Evolutionary conservation across 345 rosid genomes (phyloP), one percentile per base, ranked within the genome.

Genomic region (Pugionium cornutum): DNA sequence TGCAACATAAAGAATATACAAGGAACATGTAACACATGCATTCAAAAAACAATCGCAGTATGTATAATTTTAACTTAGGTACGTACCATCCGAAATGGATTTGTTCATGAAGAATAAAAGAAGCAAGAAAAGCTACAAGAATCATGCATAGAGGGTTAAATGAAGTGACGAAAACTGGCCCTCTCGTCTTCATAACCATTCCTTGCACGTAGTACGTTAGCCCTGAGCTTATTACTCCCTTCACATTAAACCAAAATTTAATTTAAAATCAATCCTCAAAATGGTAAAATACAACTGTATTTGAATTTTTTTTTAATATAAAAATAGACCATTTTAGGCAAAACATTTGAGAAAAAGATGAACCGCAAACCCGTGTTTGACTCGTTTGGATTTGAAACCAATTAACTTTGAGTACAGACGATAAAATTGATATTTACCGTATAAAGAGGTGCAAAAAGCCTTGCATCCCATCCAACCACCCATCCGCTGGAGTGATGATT

Each of bases 131-230:
- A 31, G 89, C 78, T 8, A 83, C 92, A 10, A 84, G 73, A 73
- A 89, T 75, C 98, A 83, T 88, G 78, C 95, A 83, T 0, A 88
- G 78, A 55, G 94, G 94, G 70, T 86, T 88, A 67, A 91, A 89
- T 4, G 85, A 89, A 6, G 96, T 89, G 6, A 85, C 90, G 27
- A 86, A 91, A 4, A 85, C 95, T 0, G 86, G 92, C 1, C 91
- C 92, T 78, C 86, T 85, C 4, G 82, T 77, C 66, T 76, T 83
- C 89, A 86, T 78, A 62, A 88, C 96, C 11, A 80, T 62, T 0
- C 96, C 91, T 88, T 88, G 91, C 43, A 86, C 86, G 35, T 91
- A 84, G 56, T 87, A 87, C 0, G 92, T 76, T 9, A 91, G 60
- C 4, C 95, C 96, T 1, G 89, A 89, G 64, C 86, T 77, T 44